Evolutionary conservation across 2,329 filamentous ascomycete species (phyloP).

Genomic region (Alternaria postmessia): DNA sequence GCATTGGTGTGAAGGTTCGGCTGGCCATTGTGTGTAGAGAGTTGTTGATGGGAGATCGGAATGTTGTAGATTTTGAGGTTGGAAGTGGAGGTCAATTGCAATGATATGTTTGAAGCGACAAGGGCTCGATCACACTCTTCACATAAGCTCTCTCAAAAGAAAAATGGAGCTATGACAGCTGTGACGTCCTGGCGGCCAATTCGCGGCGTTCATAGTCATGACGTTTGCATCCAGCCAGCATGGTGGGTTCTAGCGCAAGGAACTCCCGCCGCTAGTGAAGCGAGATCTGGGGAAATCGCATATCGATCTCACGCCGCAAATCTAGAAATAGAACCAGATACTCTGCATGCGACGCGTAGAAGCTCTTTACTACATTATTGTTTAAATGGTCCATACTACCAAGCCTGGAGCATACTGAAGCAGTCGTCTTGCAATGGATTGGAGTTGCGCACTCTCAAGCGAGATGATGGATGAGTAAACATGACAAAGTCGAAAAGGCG

Average conservation of each 20-base stretch:
- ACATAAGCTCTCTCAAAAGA: background rate
- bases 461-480: background rate
- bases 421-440: background rate
- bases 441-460: background rate
- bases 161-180: conserved; percentile 5
- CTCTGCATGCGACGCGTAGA: background rate
- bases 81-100: background rate
- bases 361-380: background rate
- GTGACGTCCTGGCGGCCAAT: conserved; percentile 3
- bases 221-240: conserved; percentile 11
- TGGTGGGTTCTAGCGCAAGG: conserved; percentile 15
- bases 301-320: background rate
- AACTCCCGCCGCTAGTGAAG: conserved; percentile 22
- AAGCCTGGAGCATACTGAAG: background rate
- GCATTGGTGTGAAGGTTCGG: conserved; percentile 19
- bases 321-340: background rate
- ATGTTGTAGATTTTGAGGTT: background rate
- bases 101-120: background rate
- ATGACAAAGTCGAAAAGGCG: background rate
- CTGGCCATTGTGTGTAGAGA: conserved; percentile 22
- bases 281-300: conserved; percentile 13
- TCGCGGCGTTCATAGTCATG: conserved; percentile 13
- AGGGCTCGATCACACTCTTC: background rate
- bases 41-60: background rate
- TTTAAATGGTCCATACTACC: background rate